Evolutionary conservation across 768 basidiomycete species (phyloP), one percentile per base, ranked within the genome.

Genomic region (Porphyrellus cyaneotinctus): DNA sequence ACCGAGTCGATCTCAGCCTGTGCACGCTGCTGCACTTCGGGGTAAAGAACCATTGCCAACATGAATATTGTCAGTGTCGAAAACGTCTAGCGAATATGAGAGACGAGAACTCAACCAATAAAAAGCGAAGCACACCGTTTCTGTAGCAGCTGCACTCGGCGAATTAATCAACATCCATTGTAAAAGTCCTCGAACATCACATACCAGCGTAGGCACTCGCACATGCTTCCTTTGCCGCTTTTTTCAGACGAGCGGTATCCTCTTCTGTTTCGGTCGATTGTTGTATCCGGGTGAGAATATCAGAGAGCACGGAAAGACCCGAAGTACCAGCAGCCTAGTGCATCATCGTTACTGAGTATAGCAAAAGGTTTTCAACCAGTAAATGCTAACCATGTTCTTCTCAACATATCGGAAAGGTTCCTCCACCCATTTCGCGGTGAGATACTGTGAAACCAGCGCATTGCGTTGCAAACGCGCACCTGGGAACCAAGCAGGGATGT

Each of bases 1-100:
- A 38, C 48, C 3, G 22, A 44, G 20, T 64, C 54, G 11, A 57
- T 54, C 33, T 63, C 54, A 28, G 41, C 52, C 22, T 54, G 54
- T 6, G 58, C 64, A 36, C 38, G 47, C 39, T 46, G 49, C 42
- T 63, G 61, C 32, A 36, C 53, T 4, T 65, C 23, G 12, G 59
- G 46, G 32, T 52, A 44, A 28, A 53, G 64, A 49, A 56, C 10
- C 56, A 61, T 58, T 9, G 44, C 64, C 23, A 56, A 33, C 13
- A 56, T 23, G 11, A 54, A 56, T 20, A 52, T 46, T 1, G 47
- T 31, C 31, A 54, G n/a, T 2, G 50, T 52, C 7, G 52, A 42
- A 20, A 44, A 54, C 6, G 45, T 54, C 61, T 51, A 8, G 23
- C 23, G 14, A 32, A 28, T 7, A 6, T 6, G 9, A 6, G n/a